Evolutionary conservation across 768 basidiomycete genomes (phyloP), one percentile per base, ranked within the genome.

Genomic region (Amanita jacksonii): DNA sequence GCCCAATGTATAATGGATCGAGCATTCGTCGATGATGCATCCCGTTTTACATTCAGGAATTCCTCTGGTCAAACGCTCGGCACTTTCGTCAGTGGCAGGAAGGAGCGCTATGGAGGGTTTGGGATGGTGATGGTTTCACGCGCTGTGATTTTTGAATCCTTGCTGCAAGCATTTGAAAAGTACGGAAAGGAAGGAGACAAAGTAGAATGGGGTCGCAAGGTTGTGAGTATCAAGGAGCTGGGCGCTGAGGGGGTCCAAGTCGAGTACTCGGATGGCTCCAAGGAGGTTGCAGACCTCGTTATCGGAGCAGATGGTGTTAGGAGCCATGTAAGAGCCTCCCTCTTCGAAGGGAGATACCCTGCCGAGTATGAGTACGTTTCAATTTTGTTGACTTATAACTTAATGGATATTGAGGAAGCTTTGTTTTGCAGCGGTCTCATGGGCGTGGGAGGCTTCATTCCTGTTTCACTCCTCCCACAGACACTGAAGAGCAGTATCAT

Each of bases 361-460:
- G 46, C 52, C n/a, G 12, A 38, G 31, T 54, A 52, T 25, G 51
- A 50, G 57, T 57, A 46, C 28, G 51, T 48, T n/a, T 37, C n/a
- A n/a, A n/a, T 20, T 18, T 19, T 16, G 13, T 19, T 40, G 18
- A 31, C 13, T 20, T 40, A 24, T 30, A 1, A 5, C 5, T 45
- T 25, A 13, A 30, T 31, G 6, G 23, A 33, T 4, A 10, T 7
- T 38, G 41, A 48, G 35, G 27, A 49, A 20, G 28, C 6, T 8
- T 19, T 38, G 24, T 27, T n/a, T 27, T 27, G 20, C 24, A 66
- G 64, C 33, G 62, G 65, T 16, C 50, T 62, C 2, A 62, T 60
- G 0, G 63, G 67, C 13, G 58, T 66, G 13, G 67, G 67, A 1
- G 67, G 66, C 2, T 67, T 69, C 43, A 54, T 69, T 8, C 58